These are phyloP conservation scores for Melanomma pulvis-pyrius DNA, from an alignment of 495 filamentous ascomycete genomes.

Conservation along the genomic window DNA sequence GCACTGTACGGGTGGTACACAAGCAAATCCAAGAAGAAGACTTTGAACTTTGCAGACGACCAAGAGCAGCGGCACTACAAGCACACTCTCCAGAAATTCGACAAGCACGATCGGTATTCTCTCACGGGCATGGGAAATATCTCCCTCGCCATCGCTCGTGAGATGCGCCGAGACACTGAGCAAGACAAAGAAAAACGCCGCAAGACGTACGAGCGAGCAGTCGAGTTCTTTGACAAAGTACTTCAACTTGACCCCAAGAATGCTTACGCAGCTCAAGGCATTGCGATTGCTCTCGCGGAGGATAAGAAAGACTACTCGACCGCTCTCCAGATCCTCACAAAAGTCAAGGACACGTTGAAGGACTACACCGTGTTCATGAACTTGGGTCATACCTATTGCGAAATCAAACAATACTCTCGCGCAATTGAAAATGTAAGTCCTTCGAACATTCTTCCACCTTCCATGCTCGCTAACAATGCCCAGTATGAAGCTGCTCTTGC, in stretches of 20 bases:
- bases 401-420: constrained; percentile 82
- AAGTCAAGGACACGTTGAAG: constrained; percentile 83
- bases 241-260: constrained; percentile 89
- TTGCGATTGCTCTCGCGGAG: constrained; percentile 90
- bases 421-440: constrained; percentile 75
- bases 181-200: constrained; percentile 85
- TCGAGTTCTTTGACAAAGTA: constrained; percentile 98
- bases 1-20: constrained; percentile 94
- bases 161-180: constrained; percentile 91
- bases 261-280: constrained; percentile 92
- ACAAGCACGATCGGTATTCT: constrained; percentile 91
- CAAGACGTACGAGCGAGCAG: constrained; percentile 82
- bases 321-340: constrained; percentile 83
- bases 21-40: constrained; percentile 72
- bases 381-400: constrained; percentile 87
- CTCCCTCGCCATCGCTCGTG: constrained; percentile 79
- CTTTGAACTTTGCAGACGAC: constrained; percentile 81
- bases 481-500: constrained; percentile 85
- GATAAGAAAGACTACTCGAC: constrained; percentile 83
- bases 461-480: constrained; percentile 24
- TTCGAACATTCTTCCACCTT: neutral
- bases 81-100: constrained; percentile 72
- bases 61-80: constrained; percentile 92
- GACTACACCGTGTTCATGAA: constrained; percentile 88
- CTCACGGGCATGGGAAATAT: constrained; percentile 81